These are phyloP conservation scores for Globisporangium irregulare DNA, from an alignment of 352 stramenopile species.

Conservation along the genomic window DNA sequence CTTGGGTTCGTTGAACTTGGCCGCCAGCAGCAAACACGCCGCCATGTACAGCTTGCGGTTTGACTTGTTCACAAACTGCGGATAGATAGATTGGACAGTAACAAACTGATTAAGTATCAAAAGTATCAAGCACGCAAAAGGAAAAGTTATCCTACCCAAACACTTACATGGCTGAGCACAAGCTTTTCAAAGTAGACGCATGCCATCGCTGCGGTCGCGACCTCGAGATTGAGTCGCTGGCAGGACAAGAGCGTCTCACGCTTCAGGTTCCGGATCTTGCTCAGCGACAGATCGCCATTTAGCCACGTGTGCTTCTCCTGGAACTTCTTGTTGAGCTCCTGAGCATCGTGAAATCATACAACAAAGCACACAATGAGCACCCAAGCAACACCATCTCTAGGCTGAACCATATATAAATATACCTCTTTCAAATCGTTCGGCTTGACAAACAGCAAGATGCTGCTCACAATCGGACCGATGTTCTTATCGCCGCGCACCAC, in stretches of 20 bases:
- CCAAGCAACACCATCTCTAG: not conserved
- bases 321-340: slow-evolving; percentile 97
- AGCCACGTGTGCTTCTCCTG: slow-evolving; percentile 92
- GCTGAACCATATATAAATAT: not conserved
- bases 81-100: slow-evolving; percentile 31
- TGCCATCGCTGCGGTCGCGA: slow-evolving; percentile 92
- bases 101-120: not conserved
- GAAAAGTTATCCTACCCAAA: slow-evolving; percentile 1
- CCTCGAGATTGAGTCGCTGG: slow-evolving; percentile 85
- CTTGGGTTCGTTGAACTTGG: slow-evolving; percentile 91
- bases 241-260: slow-evolving; percentile 76
- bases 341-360: not conserved
- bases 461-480: slow-evolving; percentile 91
- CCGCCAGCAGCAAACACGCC: slow-evolving; percentile 92
- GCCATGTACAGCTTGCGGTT: slow-evolving; percentile 97
- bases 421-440: slow-evolving; percentile 92
- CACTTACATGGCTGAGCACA: slow-evolving; percentile 82
- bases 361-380: not conserved
- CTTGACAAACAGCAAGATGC: slow-evolving; percentile 95
- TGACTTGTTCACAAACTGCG: slow-evolving; percentile 93
- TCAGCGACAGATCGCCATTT: slow-evolving; percentile 91
- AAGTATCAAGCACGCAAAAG: not conserved
- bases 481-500: slow-evolving; percentile 85
- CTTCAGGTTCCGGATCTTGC: slow-evolving; percentile 96
- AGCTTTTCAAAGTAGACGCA: slow-evolving; percentile 98